phyloP scores from a whole-genome alignment of 176 grass and related monocot species.

The Echinochloa phyllopogon region DNA sequence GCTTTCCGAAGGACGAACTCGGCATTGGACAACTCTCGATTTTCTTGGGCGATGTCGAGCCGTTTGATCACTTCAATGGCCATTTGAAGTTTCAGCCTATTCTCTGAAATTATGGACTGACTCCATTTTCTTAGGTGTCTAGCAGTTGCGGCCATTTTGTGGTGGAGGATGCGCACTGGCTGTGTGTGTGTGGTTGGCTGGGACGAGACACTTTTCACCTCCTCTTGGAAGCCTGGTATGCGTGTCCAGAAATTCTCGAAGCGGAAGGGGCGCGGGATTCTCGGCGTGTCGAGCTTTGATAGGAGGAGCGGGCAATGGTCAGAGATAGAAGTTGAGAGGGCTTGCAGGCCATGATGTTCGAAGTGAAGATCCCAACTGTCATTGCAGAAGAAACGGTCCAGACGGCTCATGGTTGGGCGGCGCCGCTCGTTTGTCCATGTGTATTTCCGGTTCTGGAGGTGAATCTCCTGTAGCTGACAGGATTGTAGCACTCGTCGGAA shows the following conservation, averaged over 20 bases:
- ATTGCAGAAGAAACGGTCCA: not conserved
- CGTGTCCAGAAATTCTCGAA: not conserved
- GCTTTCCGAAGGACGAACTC: no score
- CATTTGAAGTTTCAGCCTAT: not conserved
- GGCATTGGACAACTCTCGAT: no score
- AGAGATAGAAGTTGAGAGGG: not conserved
- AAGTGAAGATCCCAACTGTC: not conserved
- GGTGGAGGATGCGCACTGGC: rapidly evolving
- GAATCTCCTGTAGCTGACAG: not conserved
- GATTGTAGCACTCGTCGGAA: not conserved
- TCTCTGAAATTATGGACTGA: not conserved
- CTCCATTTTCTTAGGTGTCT: rapidly evolving
- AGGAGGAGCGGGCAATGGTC: not conserved
- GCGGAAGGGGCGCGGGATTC: not conserved
- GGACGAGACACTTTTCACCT: rapidly evolving
- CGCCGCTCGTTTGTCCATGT: not conserved
- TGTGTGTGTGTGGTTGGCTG: rapidly evolving
- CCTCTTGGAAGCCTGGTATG: rapidly evolving
- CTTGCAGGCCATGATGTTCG: not conserved
- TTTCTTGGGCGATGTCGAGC: not conserved
- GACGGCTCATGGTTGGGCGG: rapidly evolving
- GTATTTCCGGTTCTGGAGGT: not conserved
- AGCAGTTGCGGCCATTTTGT: not conserved
- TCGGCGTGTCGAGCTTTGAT: rapidly evolving
- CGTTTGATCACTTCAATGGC: not conserved